Evolutionary conservation across 805 yeast genomes (phyloP), one percentile per base, ranked within the genome.

Genomic region (Starmerella powellii): DNA sequence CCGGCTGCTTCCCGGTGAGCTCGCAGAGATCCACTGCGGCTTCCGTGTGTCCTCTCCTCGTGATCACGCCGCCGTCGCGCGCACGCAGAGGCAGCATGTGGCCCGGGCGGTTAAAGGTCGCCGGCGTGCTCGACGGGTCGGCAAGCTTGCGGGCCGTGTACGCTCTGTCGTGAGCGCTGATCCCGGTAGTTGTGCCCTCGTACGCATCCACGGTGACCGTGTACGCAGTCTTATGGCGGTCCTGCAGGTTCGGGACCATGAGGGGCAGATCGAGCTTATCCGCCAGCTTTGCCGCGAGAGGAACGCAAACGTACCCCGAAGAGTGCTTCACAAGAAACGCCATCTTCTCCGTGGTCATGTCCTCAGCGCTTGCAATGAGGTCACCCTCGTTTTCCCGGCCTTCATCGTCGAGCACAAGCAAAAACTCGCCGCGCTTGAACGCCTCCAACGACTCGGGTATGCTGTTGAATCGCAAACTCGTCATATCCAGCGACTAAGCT

Each of bases 351-450:
- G 81, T 76, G 31, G 94, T 81, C 51, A 78, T 68, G 41, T 67
- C 67, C 51, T 80, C 76, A 30, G 95, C 99, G n/a, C 97, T 93
- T 37, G 83, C 78, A 53, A 91, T 85, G 56, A 91, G 69, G 59
- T 91, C 99, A 40, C 98, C 99, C 65, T 91, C 99, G 61, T 91
- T 91, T 62, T 91, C 99, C 54, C 99, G 77, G 57, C 73, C 73
- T 61, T 85, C 96, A 58, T 91, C 95, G 61, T 91, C 99, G 82
- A 91, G 81, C n/a, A 91, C 98, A 36, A 91, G 74, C 37, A 91
- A 68, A 56, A 88, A 86, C 60, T 85, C 82, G 24, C 93, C 93
- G 44, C 73, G 72, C 49, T 72, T 72, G 61, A 71, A 78, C 1
- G 83, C 86, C 54, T 75, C 76, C 19, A 82, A 58, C 24, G 93